Evolutionary conservation across 257 asterid species (phyloP), one percentile per base, ranked within the genome.

Genomic region (Dorcoceras hygrometricum): DNA sequence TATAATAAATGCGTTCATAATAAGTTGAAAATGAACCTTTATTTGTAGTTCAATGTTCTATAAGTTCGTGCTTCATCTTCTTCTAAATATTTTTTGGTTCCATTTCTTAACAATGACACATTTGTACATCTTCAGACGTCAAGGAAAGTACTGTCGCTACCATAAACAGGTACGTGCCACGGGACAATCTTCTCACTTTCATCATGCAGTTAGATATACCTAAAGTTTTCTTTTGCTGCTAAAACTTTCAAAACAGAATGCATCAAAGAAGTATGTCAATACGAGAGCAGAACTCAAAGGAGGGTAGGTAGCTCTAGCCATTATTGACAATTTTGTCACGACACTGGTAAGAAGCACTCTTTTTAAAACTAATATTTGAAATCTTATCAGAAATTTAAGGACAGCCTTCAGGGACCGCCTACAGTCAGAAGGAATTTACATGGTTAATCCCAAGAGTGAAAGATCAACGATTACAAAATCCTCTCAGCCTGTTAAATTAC

Each of bases 251-350:
- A 54, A 62, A 48, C 51, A 90, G 99, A 78, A 73, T 81, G 71
- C 83, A 76, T 77, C 92, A 10, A 83, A 80, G 56, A 83, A 83
- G 54, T 90, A 90, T 71, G 77, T 89, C 9, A 78, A 86, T 57
- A 74, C 82, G 69, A 86, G 99, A 85, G 66, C 86, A 39, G 96
- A 90, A 78, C 89, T 88, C 75, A 83, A 77, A 66, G 97, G 95
- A 75, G 98, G 95, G 96, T 92, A 81, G n/a, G 96, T 79, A 48
- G 69, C 65, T 29, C 34, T 63, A 67, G 14, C 60, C 62, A 36
- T 23, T 26, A 9, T 43, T 19, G 39, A 32, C 61, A 54, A 57
- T 64, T 39, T 32, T 10, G 5, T 27, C 60, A 67, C 27, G 16
- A 51, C 23, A 11, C 28, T 64, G 57, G 62, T 27, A 53, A 59